Evolutionary conservation across 176 grass and related monocot species (phyloP).

Genomic region (Rhynchospora breviuscula): DNA sequence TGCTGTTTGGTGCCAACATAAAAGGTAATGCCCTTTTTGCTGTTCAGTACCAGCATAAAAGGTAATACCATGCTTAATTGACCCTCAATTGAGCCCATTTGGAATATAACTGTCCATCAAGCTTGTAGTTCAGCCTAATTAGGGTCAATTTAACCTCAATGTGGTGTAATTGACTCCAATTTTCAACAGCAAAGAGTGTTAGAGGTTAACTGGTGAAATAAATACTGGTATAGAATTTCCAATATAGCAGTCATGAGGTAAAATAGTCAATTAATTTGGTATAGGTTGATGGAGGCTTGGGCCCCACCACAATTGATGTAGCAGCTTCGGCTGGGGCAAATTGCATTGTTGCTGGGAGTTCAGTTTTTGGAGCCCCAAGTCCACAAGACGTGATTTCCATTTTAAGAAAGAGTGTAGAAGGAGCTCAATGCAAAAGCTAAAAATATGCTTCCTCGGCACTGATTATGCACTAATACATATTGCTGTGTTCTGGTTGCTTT

Average conservation of each 20-base stretch:
- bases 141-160: neutral
- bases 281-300: conserved; percentile 89
- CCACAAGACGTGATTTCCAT: conserved; percentile 63
- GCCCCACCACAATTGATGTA: conserved; percentile 70
- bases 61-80: no score
- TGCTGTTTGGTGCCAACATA: neutral
- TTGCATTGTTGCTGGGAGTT: conserved; percentile 96
- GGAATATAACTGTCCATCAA: neutral
- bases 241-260: neutral
- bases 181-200: neutral
- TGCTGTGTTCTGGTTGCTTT: neutral
- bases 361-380: conserved; percentile 61
- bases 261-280: neutral
- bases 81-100: no score
- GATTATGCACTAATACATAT: neutral
- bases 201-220: neutral
- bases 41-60: no score
- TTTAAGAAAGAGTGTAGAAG: conserved; percentile 64
- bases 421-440: conserved; percentile 46
- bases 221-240: neutral
- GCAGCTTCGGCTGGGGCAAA: conserved; percentile 83
- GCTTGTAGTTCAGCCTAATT: neutral
- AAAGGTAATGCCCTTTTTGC: neutral
- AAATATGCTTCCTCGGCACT: neutral
- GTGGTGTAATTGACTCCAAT: conserved; percentile 1